Evolutionary conservation across 768 basidiomycete genomes (phyloP), one percentile per base, ranked within the genome.

Genomic region (Boletus rubescentipes): DNA sequence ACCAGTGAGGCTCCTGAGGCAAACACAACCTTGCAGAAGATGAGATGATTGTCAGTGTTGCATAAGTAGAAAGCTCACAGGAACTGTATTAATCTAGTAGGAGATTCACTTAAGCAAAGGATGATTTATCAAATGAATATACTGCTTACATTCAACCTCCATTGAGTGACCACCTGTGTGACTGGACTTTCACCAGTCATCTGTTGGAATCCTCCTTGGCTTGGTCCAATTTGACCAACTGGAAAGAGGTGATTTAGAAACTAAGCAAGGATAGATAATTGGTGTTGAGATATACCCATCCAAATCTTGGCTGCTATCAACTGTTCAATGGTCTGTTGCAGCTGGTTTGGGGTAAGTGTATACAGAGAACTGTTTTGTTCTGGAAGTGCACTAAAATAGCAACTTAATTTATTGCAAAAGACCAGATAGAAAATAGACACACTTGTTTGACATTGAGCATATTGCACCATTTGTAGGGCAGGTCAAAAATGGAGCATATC

Each of bases 121-220:
- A 18, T 3, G 6, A 26, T 34, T 3, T 2, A 16, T 6, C 0
- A 5, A 29, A 10, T 6, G 5, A 16, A 26, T 9, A 0, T 9
- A 12, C 2, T 9, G 18, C 61, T 51, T 11, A 62, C 61, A 55
- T 62, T 51, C 26, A 62, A 26, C 20, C 57, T 53, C 57, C 46
- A 59, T 32, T 46, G 4, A 30, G 44, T 54, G 10, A 39, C n/a
- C 20, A 46, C 42, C 7, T 63, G 52, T 11, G 39, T 51, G 5
- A 60, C 57, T 42, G 26, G 40, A n/a, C 43, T 52, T 29, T 31
- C 26, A 29, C 50, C 49, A 12, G 2, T 3, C 7, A 14, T 18
- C 3, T 37, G n/a, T 10, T 63, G 37, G 46, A 59, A 55, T 15
- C 57, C 61, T n/a, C 56, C 53, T 11, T 44, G 26, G 3, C 1